These are phyloP conservation scores for Ceratobasidium sp. DNA, from an alignment of 1,284 basidiomycete genomes.

Conservation along the genomic window DNA sequence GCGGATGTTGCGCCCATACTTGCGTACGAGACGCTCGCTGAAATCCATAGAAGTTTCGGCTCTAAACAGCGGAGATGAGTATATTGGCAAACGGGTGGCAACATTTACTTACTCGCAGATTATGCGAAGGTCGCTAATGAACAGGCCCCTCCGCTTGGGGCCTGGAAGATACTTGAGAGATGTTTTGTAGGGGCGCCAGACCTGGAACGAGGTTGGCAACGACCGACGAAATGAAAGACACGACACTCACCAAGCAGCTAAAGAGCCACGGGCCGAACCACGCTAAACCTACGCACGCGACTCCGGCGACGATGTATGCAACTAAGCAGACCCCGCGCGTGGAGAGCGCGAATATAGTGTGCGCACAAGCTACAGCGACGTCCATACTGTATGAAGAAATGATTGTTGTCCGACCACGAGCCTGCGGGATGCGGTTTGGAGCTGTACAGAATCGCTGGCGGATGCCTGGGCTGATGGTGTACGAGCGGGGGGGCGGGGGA, in stretches of 20 bases:
- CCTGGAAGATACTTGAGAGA: constrained; percentile 46
- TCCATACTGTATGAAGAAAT: constrained; percentile 13
- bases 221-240: constrained; percentile 26
- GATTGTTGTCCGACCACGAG: constrained; percentile 35
- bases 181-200: constrained; percentile 43
- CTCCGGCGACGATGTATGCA: constrained; percentile 38
- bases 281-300: constrained; percentile 13
- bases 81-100: neutral
- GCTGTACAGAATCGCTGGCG: constrained; percentile 19
- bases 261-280: constrained; percentile 33
- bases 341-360: constrained; percentile 13
- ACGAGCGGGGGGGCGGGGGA: constrained; percentile 7
- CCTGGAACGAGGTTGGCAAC: neutral
- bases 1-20: constrained; percentile 48
- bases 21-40: constrained; percentile 44
- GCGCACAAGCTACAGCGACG: neutral
- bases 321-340: constrained; percentile 13
- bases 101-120: constrained; percentile 43
- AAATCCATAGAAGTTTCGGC: constrained; percentile 38
- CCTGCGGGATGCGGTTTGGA: constrained; percentile 38
- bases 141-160: constrained; percentile 44
- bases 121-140: constrained; percentile 39
- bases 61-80: constrained; percentile 12
- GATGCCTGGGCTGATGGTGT: neutral
- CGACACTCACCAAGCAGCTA: constrained; percentile 23